Base-by-base conservation (phyloP, 176 grass and related monocot species). In the Aegilops bicornis region DNA sequence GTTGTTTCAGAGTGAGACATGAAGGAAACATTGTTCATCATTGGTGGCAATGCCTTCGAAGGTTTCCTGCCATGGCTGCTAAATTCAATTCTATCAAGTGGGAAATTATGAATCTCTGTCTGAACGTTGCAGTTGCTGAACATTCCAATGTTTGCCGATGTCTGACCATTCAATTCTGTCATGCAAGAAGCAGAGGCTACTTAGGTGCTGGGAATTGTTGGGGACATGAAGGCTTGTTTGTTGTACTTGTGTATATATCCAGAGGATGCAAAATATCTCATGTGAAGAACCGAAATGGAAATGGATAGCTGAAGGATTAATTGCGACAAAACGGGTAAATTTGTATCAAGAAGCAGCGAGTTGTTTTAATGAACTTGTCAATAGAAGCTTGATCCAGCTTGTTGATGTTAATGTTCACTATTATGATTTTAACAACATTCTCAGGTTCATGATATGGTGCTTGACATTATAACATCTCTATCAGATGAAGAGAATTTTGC, bases 231-330 rank as follows among this genome's bases (percentile, higher is more conserved):
- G 77, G 37, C 54, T 15, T 79, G 77, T 62, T 13, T 73, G 7
- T 45, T 73, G 39, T 73, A 73, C 39, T 27, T 73, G 11, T 73
- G 39, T 73, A 37, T 73, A 61, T 79, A 25, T 79, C 54, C 77
- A 62, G 76, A 79, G 77, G 77, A 79, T 13, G 17, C 61, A 6
- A 6, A 3, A 8, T 11, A 79, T 63, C 6, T 16, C 22, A 4
- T 39, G 56, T 23, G 32, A 27, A 39, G 11, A 62, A 16, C 24
- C 39, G 33, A 62, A 7, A 62, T 79, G 32, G 56, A 40, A 25
- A 63, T 79, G 77, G 77, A 40, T 79, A 63, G 56, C 76, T 13
- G 22, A 79, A 79, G 76, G 76, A 24, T 79, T 62, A 20, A 12
- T 79, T 25, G 20, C 31, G 14, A 32, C 52, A 24, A 56, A 39